phyloP scores from a whole-genome alignment of 352 stramenopile species.

The Phytophthora litchii region DNA sequence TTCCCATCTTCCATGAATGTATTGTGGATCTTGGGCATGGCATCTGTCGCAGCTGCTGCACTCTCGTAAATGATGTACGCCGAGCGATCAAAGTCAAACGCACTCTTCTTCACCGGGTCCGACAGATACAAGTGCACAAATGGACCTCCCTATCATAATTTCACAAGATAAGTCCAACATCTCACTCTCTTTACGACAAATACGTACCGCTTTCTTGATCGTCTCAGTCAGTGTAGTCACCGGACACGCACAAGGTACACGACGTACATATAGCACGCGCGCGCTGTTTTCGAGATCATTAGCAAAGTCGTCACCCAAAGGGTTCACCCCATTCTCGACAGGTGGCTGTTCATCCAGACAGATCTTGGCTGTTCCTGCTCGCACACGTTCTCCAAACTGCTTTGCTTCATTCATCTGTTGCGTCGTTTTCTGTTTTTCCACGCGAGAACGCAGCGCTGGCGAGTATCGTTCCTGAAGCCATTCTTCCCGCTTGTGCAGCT shows the following conservation, averaged over 20 bases:
- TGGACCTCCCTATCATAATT: slow-evolving; percentile 54
- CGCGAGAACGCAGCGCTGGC: slow-evolving; percentile 68
- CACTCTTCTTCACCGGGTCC: slow-evolving; percentile 86
- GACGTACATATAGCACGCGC: slow-evolving; percentile 80
- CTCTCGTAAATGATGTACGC: slow-evolving; percentile 88
- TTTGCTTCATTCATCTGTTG: slow-evolving; percentile 80
- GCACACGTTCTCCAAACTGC: slow-evolving; percentile 71
- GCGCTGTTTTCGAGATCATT: slow-evolving; percentile 83
- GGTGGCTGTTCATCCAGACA: slow-evolving; percentile 65
- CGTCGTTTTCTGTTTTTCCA: slow-evolving; percentile 67
- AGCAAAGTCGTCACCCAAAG: slow-evolving; percentile 54
- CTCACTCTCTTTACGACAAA: neutral
- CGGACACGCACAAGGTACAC: slow-evolving; percentile 81
- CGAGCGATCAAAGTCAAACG: slow-evolving; percentile 85
- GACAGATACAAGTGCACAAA: slow-evolving; percentile 84
- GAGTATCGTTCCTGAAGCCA: slow-evolving; percentile 90
- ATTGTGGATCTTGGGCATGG: slow-evolving; percentile 86
- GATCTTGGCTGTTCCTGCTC: slow-evolving; percentile 55
- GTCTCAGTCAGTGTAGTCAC: slow-evolving; percentile 70
- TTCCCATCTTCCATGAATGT: slow-evolving; percentile 84
- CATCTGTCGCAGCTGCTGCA: slow-evolving; percentile 65
- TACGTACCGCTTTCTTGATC: slow-evolving; percentile 82
- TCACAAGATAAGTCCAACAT: neutral
- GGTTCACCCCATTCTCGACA: slow-evolving; percentile 25
- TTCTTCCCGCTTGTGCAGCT: slow-evolving; percentile 83